A percentile compares a stretch with the other conserved stretches of the same genome.
Conservation (phyloP, 805 yeast genomes). For the Candida suzukii region DNA sequence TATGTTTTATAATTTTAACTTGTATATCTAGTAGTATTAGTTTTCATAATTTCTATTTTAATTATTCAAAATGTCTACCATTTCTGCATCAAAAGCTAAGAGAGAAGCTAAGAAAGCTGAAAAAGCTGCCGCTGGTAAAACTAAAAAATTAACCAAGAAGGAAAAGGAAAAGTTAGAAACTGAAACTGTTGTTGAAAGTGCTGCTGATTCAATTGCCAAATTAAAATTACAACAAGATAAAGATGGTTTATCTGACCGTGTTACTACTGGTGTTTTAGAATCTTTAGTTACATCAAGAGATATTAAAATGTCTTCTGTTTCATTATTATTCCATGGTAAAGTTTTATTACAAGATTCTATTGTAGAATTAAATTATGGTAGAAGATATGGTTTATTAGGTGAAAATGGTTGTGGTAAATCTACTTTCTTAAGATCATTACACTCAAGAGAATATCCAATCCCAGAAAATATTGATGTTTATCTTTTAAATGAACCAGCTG, state of each 20-base stretch:
- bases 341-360: conserved; percentile 89
- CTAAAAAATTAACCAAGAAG: conserved; percentile 59
- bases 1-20: no score
- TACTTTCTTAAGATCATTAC: conserved; percentile 85
- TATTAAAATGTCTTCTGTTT: conserved; percentile 83
- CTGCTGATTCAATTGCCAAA: conserved; percentile 72
- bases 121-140: conserved; percentile 77
- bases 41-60: not conserved
- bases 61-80: conserved; percentile 28
- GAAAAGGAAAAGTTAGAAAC: conserved; percentile 38
- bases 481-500: conserved; percentile 95
- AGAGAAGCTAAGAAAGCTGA: conserved; percentile 96
- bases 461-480: conserved; percentile 90
- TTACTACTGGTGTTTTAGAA: conserved; percentile 92
- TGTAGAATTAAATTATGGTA: conserved; percentile 91
- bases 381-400: conserved; percentile 95
- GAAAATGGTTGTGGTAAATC: conserved; percentile 99
- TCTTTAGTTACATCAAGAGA: conserved; percentile 89
- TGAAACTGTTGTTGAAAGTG: conserved; percentile 43
- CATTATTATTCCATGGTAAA: conserved; percentile 95
- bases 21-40: no score
- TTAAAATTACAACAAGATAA: conserved; percentile 90
- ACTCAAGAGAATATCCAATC: conserved; percentile 93
- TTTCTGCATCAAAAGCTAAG: conserved; percentile 93
- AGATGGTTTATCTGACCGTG: conserved; percentile 94